Evolutionary conservation across 805 yeast genomes (phyloP), one percentile per base, ranked within the genome.

Genomic region (Ogataea allantospora): DNA sequence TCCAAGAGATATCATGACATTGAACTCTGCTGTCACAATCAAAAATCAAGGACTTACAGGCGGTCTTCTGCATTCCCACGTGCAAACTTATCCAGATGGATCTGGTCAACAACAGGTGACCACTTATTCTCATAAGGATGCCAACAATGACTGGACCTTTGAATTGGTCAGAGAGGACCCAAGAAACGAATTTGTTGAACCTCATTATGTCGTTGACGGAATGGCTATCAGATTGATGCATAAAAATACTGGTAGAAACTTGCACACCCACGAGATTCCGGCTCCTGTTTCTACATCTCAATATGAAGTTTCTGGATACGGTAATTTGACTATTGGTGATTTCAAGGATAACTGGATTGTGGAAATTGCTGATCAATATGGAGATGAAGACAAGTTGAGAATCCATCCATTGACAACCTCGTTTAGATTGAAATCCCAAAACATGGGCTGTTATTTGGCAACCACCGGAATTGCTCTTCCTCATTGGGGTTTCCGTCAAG

Each of bases 91-190:
- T 58, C 99, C 99, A 11, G 88, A 79, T 47, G 98, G 98, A 3
- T 86, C 96, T 2, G 73, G 75, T 46, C 98, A 93, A 65, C 97
- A 89, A 62, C 99, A 93, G 63, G 73, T 93, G 33, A 93, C 99
- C 18, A 86, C 93, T 6, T 93, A 93, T 60, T 86, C 89, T 13
- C 88, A 80, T 62, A 87, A 87, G 58, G 98, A 93, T 60, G 65
- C 71, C 36, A 91, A 93, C 64, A 93, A 91, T 60, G 77, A 83
- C 38, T 89, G 96, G 84, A 54, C 72, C 19, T 68, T 88, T 50
- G 82, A 83, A 50, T 72, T 81, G 54, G 72, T 70, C 19, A 70
- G 84, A 59, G 72, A 65, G 6, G 66, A 68, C 25, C 55, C 55
- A 30, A 56, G 69, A 48, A 54, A 45, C 33, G 40, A 44, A 4